Conservation (phyloP, 208 protist genomes). For the Cochliopodium minus region DNA sequence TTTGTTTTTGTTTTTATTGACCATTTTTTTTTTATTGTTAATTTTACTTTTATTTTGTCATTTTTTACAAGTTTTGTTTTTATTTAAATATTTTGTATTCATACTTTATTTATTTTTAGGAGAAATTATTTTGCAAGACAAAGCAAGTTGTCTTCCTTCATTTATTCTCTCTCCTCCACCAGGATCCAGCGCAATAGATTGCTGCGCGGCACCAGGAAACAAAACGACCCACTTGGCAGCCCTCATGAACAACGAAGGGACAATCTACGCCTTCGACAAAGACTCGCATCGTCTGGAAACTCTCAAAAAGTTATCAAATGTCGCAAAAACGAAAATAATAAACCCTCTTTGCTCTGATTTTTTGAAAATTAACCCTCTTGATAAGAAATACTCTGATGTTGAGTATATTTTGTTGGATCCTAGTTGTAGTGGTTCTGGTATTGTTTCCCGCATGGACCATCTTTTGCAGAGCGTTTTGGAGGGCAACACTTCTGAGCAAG, state of each 20-base stretch:
- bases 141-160: constrained; percentile 64
- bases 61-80: too few relatives aligned
- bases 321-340: constrained; percentile 43
- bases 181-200: constrained; percentile 42
- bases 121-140: constrained; percentile 62
- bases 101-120: too few relatives aligned
- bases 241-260: constrained; percentile 20
- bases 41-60: too few relatives aligned
- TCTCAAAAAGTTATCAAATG: constrained; percentile 41
- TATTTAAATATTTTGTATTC: too few relatives aligned
- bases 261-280: constrained; percentile 57
- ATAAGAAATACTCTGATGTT: constrained; percentile 40
- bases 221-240: constrained; percentile 66
- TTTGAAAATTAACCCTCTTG: constrained; percentile 39
- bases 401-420: constrained; percentile 68
- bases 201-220: constrained; percentile 66
- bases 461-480: too few relatives aligned
- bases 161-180: constrained; percentile 39
- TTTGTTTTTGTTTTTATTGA: too few relatives aligned
- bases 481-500: too few relatives aligned
- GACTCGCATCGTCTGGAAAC: constrained; percentile 46
- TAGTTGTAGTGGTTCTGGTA: constrained; percentile 62
- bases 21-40: too few relatives aligned
- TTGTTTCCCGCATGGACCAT: constrained; percentile 31
- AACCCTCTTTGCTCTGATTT: constrained; percentile 62